Evolutionary conservation across 257 asterid genomes (phyloP).

Genomic region (Nicotiana paniculata): DNA sequence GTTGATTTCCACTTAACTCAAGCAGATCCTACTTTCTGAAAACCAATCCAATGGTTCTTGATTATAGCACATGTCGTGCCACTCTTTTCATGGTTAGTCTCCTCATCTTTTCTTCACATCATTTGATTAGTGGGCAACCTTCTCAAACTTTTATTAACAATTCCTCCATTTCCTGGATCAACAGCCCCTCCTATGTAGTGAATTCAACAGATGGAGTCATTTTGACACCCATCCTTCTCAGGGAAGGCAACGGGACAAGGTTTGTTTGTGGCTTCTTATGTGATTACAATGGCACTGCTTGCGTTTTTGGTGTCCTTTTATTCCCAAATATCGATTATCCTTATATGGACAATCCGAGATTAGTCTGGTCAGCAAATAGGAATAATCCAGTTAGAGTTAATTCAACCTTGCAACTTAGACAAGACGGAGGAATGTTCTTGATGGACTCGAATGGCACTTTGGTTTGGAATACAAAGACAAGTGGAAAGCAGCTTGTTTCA

Average conservation of each 20-base stretch:
- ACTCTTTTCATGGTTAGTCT: no score
- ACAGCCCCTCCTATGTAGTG: neutral
- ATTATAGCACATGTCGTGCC: no score
- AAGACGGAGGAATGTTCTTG: neutral
- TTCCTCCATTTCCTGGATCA: neutral
- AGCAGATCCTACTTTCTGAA: no score
- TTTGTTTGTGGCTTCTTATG: neutral
- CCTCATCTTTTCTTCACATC: no score
- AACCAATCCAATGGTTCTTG: no score
- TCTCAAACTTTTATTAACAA: neutral
- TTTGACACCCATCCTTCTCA: no score
- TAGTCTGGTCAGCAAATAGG: slow-evolving; percentile 1
- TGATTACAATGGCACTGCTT: neutral
- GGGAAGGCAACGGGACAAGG: neutral
- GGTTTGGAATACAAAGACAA: neutral
- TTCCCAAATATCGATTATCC: neutral
- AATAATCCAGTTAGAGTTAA: no score
- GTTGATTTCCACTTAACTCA: no score
- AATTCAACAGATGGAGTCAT: neutral
- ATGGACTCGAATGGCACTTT: neutral
- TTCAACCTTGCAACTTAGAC: neutral
- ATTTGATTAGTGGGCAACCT: neutral
- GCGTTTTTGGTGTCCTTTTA: neutral
- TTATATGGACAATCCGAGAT: neutral
- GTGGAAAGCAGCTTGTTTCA: no score